Evolutionary conservation across 306 rosid genomes (phyloP).

Genomic region (Pterocarpus santalinus): DNA sequence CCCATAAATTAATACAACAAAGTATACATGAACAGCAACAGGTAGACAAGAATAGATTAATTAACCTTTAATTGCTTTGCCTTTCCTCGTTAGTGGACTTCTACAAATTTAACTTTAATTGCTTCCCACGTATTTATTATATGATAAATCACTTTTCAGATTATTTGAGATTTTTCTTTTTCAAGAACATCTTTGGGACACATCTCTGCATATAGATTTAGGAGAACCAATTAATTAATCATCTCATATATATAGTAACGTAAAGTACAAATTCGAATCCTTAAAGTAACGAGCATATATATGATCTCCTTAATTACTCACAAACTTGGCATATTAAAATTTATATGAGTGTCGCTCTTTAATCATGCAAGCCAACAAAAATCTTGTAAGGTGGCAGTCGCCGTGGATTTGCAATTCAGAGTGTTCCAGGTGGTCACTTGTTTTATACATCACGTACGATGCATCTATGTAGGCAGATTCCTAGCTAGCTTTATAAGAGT

Average conservation of each 20-base stretch:
- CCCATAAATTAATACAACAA: conserved; percentile 19
- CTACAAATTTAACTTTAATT: not conserved
- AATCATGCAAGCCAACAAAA: conserved; percentile 17
- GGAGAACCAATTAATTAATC: not conserved
- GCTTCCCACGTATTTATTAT: not conserved
- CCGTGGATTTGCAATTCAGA: conserved; percentile 12
- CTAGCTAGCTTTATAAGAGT: not conserved
- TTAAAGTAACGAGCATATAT: not conserved
- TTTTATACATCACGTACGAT: not conserved
- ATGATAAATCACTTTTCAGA: not conserved
- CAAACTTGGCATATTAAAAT: not conserved
- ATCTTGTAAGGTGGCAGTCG: not conserved
- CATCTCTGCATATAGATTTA: not conserved
- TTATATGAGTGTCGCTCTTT: not conserved
- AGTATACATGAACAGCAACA: not conserved
- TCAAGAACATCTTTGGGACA: not conserved
- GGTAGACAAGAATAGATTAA: not conserved
- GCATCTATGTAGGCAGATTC: not conserved
- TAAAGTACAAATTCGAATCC: not conserved
- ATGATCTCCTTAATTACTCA: not conserved
- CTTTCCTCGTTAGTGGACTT: conserved; percentile 6
- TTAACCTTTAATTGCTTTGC: conserved; percentile 30
- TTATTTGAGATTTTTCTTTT: not conserved
- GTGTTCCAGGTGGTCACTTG: not conserved
- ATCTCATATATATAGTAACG: not conserved